phyloP scores from a whole-genome alignment of 2,329 filamentous ascomycete species.

The Ophiosphaerella korrae region DNA sequence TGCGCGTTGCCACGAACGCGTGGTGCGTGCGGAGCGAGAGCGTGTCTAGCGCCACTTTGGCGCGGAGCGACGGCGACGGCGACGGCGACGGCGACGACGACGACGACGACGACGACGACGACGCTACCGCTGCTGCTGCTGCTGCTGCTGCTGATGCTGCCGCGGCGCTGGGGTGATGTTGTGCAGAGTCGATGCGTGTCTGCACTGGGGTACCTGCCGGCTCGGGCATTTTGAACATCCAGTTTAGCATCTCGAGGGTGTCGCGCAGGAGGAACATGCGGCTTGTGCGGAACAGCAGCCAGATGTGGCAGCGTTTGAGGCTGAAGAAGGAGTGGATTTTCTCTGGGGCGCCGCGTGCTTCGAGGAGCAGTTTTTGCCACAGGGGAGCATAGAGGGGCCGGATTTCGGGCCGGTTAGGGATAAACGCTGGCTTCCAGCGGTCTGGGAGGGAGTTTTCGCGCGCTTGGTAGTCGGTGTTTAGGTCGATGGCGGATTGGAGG shows the following conservation, averaged over 20 bases:
- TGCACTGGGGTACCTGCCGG: background rate
- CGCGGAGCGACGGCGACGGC: no score
- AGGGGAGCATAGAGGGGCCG: constrained; percentile 24
- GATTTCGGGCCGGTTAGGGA: constrained; percentile 28
- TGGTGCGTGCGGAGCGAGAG: constrained; percentile 21
- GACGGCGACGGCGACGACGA: no score
- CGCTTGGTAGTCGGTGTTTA: constrained; percentile 31
- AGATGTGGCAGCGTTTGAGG: constrained; percentile 32
- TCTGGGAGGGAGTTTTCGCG: constrained; percentile 30
- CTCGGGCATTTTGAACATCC: constrained; percentile 34
- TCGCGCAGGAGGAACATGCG: constrained; percentile 36
- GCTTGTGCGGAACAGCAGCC: constrained; percentile 38
- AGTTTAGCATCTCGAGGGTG: constrained; percentile 37
- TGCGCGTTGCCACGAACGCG: constrained; percentile 20
- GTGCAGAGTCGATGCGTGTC: no score
- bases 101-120: no score
- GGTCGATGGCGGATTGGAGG: constrained; percentile 27
- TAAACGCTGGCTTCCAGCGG: constrained; percentile 24
- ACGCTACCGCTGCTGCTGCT: no score
- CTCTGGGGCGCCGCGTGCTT: constrained; percentile 28
- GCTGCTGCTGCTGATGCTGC: background rate
- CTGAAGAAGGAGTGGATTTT: constrained; percentile 33
- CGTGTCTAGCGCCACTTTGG: constrained; percentile 12
- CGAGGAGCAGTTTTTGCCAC: constrained; percentile 31
- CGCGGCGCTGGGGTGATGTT: background rate